These are phyloP conservation scores for Populus nigra DNA, from an alignment of 345 rosid genomes.

Conservation along the genomic window DNA sequence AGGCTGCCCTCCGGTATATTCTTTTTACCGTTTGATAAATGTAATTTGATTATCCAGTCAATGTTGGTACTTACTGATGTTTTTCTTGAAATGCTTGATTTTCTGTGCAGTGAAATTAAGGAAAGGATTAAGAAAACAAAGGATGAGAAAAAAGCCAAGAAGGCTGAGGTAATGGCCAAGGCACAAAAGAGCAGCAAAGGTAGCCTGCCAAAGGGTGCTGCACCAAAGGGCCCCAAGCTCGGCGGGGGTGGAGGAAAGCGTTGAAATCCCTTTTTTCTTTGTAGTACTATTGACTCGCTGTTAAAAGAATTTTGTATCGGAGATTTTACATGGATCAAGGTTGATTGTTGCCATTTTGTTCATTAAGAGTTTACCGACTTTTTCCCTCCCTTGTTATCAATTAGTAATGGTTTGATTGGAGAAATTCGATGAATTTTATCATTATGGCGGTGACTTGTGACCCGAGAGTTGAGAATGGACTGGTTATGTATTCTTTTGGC, in stretches of 20 bases:
- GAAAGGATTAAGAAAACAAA: conserved; percentile 82
- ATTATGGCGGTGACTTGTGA: not conserved
- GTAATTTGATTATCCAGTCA: not conserved
- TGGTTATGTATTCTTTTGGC: no score
- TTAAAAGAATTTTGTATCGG: not conserved
- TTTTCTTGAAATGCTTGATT: not conserved
- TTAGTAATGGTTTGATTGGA: not conserved
- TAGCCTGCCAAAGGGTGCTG: conserved; percentile 45
- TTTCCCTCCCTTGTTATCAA: not conserved
- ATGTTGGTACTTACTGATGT: not conserved
- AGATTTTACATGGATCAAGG: not conserved
- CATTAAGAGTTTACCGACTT: not conserved
- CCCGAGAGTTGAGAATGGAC: not conserved
- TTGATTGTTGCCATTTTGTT: not conserved
- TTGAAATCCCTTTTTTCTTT: conserved; percentile 20
- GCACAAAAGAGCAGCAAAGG: conserved; percentile 51
- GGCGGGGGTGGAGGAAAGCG: conserved; percentile 84
- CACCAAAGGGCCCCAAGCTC: conserved; percentile 55
- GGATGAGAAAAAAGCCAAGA: conserved; percentile 87
- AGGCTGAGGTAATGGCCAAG: conserved; percentile 58
- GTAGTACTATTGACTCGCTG: not conserved
- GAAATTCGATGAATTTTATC: not conserved
- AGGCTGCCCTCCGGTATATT: conserved; percentile 55
- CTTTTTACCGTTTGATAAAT: not conserved
- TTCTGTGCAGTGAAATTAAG: conserved; percentile 57